Evolutionary conservation across 2,329 filamentous ascomycete species (phyloP).

Genomic region (Cytospora piceae): DNA sequence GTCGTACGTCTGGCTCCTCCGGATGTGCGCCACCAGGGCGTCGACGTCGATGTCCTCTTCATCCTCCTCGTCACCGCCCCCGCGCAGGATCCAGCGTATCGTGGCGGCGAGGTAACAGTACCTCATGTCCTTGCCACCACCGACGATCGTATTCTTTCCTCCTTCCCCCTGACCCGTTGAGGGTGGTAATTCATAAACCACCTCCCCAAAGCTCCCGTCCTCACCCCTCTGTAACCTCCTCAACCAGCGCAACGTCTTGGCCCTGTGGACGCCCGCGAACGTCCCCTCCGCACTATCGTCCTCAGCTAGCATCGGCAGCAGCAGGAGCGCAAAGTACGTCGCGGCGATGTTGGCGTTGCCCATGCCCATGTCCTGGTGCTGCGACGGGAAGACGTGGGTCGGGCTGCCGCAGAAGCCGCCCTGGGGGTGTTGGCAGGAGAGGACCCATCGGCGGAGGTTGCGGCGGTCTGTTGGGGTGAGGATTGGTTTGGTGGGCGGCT

Average conservation of each 20-base stretch:
- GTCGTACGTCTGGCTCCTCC: slow-evolving; percentile 70
- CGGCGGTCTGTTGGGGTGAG: slow-evolving; percentile 50
- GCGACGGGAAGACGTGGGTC: slow-evolving; percentile 57
- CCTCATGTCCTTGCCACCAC: slow-evolving; percentile 81
- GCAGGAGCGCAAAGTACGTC: slow-evolving; percentile 84
- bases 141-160: slow-evolving; percentile 47
- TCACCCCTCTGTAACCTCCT: slow-evolving; percentile 68
- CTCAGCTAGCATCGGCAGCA: slow-evolving; percentile 60
- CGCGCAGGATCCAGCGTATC: slow-evolving; percentile 80
- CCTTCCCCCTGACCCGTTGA: slow-evolving; percentile 42
- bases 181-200: slow-evolving; percentile 56
- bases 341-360: slow-evolving; percentile 75
- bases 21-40: slow-evolving; percentile 70
- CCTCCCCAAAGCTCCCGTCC: slow-evolving; percentile 92
- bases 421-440: slow-evolving; percentile 79
- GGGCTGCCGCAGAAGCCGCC: slow-evolving; percentile 91
- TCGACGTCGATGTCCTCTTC: slow-evolving; percentile 77
- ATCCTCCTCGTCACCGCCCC: slow-evolving; percentile 57
- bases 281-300: slow-evolving; percentile 46
- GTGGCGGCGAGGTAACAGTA: slow-evolving; percentile 85
- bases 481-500: slow-evolving; percentile 39
- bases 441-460: slow-evolving; percentile 72
- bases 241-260: slow-evolving; percentile 74
- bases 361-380: slow-evolving; percentile 33
- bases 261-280: slow-evolving; percentile 68